These are phyloP conservation scores for Ophiocordyceps camponoti-floridani DNA, from an alignment of 2,329 filamentous ascomycete genomes.

Conservation along the genomic window DNA sequence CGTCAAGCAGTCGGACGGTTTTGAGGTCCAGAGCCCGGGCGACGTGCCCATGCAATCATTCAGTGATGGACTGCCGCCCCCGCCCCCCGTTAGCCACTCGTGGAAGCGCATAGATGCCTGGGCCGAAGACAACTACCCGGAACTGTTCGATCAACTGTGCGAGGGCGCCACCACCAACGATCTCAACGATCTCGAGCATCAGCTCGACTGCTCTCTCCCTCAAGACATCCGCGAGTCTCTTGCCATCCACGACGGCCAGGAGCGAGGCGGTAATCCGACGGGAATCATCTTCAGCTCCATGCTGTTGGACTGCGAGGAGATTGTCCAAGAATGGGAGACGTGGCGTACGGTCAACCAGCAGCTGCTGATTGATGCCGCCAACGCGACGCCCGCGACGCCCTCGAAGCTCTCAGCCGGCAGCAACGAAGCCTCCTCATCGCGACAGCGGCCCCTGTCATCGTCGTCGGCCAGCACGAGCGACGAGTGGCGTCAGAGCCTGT, in stretches of 20 bases:
- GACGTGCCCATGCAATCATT: constrained; percentile 97
- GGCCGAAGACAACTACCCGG: constrained; percentile 88
- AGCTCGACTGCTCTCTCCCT: constrained; percentile 84
- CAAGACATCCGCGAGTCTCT: constrained; percentile 87
- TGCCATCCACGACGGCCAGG: constrained; percentile 87
- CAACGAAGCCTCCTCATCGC: constrained; percentile 50
- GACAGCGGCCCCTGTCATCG: constrained; percentile 26
- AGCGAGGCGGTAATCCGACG: constrained; percentile 77
- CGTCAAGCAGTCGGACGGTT: constrained; percentile 45
- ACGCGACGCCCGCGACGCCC: constrained; percentile 42
- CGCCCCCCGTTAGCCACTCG: constrained; percentile 73
- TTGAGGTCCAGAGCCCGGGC: constrained; percentile 54
- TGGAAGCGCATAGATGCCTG: constrained; percentile 90
- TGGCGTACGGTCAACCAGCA: constrained; percentile 90
- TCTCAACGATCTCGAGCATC: constrained; percentile 89
- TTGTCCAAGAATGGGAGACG: constrained; percentile 93
- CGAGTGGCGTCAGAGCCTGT: constrained; percentile 67
- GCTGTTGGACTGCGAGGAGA: constrained; percentile 95
- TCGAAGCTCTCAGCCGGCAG: constrained; percentile 55
- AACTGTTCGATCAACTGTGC: constrained; percentile 83
- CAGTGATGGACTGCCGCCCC: constrained; percentile 73
- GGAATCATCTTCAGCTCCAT: constrained; percentile 88
- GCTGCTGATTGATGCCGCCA: constrained; percentile 48
- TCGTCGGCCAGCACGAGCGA: constrained; percentile 36
- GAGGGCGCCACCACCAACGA: constrained; percentile 89